A percentile compares a stretch with the other conserved stretches of the same genome.
phyloP scores from a whole-genome alignment of 805 yeast species.

The Lipomyces yamadae region DNA sequence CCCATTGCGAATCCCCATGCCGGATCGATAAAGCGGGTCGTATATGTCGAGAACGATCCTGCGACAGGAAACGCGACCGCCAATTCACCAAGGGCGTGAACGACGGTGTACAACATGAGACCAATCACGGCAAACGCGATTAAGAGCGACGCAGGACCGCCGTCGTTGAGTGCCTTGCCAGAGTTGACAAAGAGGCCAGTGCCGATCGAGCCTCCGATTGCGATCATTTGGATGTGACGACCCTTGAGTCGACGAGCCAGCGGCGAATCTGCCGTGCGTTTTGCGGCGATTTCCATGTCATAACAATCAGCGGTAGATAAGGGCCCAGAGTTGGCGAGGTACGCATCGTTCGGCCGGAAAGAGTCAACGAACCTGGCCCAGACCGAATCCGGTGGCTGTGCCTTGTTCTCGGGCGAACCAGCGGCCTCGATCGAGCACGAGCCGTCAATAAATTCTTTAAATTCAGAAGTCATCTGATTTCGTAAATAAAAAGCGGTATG shows the following conservation, averaged over 20 bases:
- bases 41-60: conserved; percentile 66
- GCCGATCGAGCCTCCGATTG: conserved; percentile 85
- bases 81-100: conserved; percentile 62
- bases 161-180: conserved; percentile 50
- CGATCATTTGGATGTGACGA: conserved; percentile 60
- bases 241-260: conserved; percentile 52
- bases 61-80: conserved; percentile 68
- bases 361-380: conserved; percentile 23
- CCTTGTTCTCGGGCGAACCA: neutral
- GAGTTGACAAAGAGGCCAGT: conserved; percentile 61
- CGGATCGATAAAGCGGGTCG: conserved; percentile 68
- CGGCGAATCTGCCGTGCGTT: conserved; percentile 56
- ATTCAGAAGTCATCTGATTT: neutral
- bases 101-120: conserved; percentile 56
- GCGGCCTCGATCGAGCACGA: neutral
- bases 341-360: conserved; percentile 30
- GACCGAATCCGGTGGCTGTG: conserved; percentile 17
- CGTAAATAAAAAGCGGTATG: neutral
- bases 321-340: conserved; percentile 14
- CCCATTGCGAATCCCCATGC: conserved; percentile 75
- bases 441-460: neutral
- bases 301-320: conserved; percentile 2
- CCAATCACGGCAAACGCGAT: conserved; percentile 58
- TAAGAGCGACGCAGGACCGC: conserved; percentile 60
- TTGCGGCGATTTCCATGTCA: conserved; percentile 36